Evolutionary conservation across 495 filamentous ascomycete genomes (phyloP).

Genomic region (Daldinia loculata): DNA sequence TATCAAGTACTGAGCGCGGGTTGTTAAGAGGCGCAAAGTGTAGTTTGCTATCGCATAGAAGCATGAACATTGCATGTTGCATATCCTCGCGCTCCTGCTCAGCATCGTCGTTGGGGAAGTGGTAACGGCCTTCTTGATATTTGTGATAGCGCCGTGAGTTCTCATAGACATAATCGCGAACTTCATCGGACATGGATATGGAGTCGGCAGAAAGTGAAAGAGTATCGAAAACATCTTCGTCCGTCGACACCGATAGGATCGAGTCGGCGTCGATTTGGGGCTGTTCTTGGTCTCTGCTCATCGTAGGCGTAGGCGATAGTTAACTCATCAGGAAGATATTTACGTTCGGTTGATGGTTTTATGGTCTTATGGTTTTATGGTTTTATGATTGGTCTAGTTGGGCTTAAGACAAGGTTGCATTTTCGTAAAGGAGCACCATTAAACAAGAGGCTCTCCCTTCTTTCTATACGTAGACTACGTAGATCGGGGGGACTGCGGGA

Average conservation of each 20-base stretch:
- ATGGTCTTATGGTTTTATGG: too few species aligned
- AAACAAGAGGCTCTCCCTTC: slow-evolving; percentile 3
- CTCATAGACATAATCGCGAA: slow-evolving; percentile 65
- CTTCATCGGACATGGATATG: slow-evolving; percentile 40
- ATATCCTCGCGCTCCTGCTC: slow-evolving; percentile 58
- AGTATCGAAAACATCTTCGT: slow-evolving; percentile 32
- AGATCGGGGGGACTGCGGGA: slow-evolving; percentile 14
- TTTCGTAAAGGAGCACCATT: slow-evolving; percentile 22
- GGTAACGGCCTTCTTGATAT: slow-evolving; percentile 65
- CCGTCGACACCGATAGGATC: slow-evolving; percentile 33
- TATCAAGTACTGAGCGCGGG: slow-evolving; percentile 62
- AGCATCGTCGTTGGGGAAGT: slow-evolving; percentile 66
- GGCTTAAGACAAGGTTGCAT: slow-evolving; percentile 24
- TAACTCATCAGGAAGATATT: slow-evolving; percentile 28
- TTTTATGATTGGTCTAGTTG: slow-evolving; percentile 32
- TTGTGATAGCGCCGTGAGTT: slow-evolving; percentile 70
- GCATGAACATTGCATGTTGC: slow-evolving; percentile 51
- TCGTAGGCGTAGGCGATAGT: slow-evolving; percentile 15
- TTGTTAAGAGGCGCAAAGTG: slow-evolving; percentile 58
- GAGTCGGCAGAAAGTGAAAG: slow-evolving; percentile 37
- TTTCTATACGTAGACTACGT: too few species aligned
- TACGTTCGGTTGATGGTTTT: slow-evolving; percentile 25
- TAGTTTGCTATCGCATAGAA: slow-evolving; percentile 56
- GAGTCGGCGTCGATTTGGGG: slow-evolving; percentile 24
- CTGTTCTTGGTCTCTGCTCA: slow-evolving; percentile 25